Conservation (phyloP, 192 early-diverging fungal genomes). For the Entomortierella lignicola region DNA sequence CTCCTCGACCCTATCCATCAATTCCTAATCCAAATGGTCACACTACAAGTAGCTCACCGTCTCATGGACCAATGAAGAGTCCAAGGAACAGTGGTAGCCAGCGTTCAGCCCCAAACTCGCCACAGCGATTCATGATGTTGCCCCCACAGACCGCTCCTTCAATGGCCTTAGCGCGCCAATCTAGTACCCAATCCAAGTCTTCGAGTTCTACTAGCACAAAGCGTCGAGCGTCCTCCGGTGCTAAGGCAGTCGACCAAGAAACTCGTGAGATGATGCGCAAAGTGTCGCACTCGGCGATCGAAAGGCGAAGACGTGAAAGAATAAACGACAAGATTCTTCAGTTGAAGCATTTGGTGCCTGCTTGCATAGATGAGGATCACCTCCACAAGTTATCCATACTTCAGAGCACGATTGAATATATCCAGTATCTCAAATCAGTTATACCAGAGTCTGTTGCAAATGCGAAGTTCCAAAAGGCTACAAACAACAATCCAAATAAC, state of each 20-base stretch:
- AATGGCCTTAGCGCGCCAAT: constrained; percentile 7
- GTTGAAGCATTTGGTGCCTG: constrained; percentile 78
- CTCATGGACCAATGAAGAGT: constrained; percentile 16
- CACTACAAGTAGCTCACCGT: background rate
- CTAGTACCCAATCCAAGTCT: constrained; percentile 9
- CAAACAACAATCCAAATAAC: constrained; percentile 50
- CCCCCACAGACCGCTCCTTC: constrained; percentile 24
- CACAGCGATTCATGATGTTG: constrained; percentile 45
- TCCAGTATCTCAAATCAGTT: constrained; percentile 60
- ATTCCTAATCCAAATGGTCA: background rate
- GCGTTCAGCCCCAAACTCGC: constrained; percentile 33
- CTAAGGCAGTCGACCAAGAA: constrained; percentile 58
- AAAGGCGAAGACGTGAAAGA: constrained; percentile 83
- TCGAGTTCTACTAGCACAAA: background rate
- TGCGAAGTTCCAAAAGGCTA: constrained; percentile 29
- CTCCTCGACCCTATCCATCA: constrained; percentile 14
- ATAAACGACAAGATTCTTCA: constrained; percentile 87
- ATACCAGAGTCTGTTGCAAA: constrained; percentile 39
- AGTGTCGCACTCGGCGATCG: constrained; percentile 86
- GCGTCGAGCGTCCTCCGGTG: constrained; percentile 24
- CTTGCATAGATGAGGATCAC: constrained; percentile 71
- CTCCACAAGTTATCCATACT: constrained; percentile 80
- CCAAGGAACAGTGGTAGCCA: constrained; percentile 9
- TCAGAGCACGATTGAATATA: constrained; percentile 80
- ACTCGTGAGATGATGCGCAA: constrained; percentile 78